A percentile compares a stretch with the other conserved stretches of the same genome.
Evolutionary conservation across 2,329 filamentous ascomycete genomes (phyloP).

Genomic region (Cordyceps farinosa): DNA sequence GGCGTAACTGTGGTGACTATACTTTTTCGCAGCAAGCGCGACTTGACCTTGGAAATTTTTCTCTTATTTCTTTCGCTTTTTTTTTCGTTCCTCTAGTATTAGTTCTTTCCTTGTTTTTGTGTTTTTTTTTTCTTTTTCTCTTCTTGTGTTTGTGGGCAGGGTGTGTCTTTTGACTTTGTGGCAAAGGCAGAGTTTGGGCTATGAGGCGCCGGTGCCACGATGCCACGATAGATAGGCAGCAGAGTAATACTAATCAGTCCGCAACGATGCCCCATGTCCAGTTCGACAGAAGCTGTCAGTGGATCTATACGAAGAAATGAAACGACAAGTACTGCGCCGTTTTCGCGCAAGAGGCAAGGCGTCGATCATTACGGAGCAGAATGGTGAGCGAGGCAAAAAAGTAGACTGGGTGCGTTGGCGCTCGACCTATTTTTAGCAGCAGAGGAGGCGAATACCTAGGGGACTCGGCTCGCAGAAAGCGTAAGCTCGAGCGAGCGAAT

Average conservation of each 20-base stretch:
- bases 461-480: neutral
- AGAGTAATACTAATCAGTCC: neutral
- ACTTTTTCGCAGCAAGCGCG: neutral
- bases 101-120: neutral
- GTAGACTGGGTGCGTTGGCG: neutral
- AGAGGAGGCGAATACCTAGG: no score
- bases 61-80: neutral
- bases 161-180: neutral
- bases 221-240: neutral
- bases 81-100: neutral
- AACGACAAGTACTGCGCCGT: neutral
- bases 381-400: neutral
- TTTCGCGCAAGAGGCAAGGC: neutral
- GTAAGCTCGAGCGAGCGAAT: neutral
- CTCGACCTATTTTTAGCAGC: neutral
- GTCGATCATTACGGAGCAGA: neutral
- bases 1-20: neutral
- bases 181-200: neutral
- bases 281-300: neutral
- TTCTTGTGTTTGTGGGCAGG: neutral
- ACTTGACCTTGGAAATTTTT: neutral
- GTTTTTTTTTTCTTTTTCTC: neutral
- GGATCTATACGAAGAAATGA: constrained; percentile 6
- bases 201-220: neutral
- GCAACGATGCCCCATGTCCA: neutral